Evolutionary conservation across 2,329 filamentous ascomycete genomes (phyloP), one percentile per base, ranked within the genome.

Genomic region (Plenodomus lindquistii): DNA sequence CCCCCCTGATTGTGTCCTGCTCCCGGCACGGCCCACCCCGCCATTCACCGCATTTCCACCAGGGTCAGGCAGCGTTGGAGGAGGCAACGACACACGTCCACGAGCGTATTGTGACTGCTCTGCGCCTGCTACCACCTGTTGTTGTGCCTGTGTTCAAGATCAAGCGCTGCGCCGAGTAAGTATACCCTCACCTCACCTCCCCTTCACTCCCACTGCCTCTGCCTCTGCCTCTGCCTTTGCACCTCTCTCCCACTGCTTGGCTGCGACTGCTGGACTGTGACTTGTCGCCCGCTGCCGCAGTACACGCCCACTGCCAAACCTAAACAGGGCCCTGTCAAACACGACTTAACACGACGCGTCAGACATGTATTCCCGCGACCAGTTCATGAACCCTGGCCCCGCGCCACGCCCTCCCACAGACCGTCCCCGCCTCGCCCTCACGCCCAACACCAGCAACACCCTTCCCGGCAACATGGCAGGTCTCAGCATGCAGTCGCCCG

Each of bases 301-400:
- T 22, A 34, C 40, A 24, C 46, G 37, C 37, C 35, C 9, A 17
- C 40, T 18, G 8, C 37, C 31, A 31, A 37, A 22, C 40, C 19
- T 22, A 31, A 10, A 40, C 42, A 24, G 19, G 29, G 42, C 22
- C 46, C 46, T 24, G 17, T 22, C 43, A 42, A 22, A 38, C 34
- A 31, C 38, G n/a, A 39, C 40, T 56, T 57, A 46, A 65, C 37
- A 40, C 47, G 18, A 17, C 38, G 24, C 37, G 8, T n/a, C 68
- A 84, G 81, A 59, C n/a, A 79, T 84, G 65, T 87, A 86, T 73
- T 77, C 81, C 37, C 75, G 80, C 52, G 81, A 82, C 55, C 83
- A 85, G 64, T 97, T 97, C 78, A 95, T 97, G 89, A 97, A 97
- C 74, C 91, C 94, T 54, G 91, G 94, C 58, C 93, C 94, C 63